Evolutionary conservation across 805 yeast species (phyloP).

Genomic region (Kuraishia capsulata): DNA sequence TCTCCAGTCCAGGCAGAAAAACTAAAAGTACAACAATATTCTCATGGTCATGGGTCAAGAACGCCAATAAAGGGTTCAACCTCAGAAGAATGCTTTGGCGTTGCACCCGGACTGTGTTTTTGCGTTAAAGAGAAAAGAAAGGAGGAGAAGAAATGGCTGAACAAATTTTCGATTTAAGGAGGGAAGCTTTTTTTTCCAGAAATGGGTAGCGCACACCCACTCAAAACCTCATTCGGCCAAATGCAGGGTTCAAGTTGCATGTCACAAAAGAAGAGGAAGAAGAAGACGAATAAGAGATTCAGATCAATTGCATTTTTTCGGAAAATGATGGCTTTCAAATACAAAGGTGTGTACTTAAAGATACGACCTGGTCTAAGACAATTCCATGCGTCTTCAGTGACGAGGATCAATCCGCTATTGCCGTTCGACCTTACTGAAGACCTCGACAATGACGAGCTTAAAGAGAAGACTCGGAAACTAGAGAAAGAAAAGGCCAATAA

Average conservation of each 20-base stretch:
- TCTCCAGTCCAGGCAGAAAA: constrained; percentile 2
- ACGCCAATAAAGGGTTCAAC: constrained; percentile 55
- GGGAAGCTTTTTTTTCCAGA: no score
- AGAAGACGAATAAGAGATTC: no score
- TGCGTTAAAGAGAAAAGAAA: constrained; percentile 41
- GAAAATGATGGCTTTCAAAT: no score
- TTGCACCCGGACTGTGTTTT: constrained; percentile 57
- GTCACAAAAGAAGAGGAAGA: no score
- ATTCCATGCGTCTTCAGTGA: constrained; percentile 5
- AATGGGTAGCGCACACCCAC: no score
- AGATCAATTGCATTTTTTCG: no score
- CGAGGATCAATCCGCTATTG: constrained; percentile 25
- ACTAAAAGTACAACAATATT: constrained; percentile 10
- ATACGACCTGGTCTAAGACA: no score
- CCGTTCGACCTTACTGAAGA: constrained; percentile 33
- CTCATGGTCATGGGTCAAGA: constrained; percentile 63
- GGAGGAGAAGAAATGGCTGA: not conserved
- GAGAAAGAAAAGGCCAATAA: constrained; percentile 18
- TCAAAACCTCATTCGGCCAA: no score
- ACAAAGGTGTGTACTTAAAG: no score
- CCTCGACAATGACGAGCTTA: constrained; percentile 35
- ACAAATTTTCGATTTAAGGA: not conserved
- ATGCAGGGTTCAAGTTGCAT: no score
- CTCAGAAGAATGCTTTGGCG: constrained; percentile 58
- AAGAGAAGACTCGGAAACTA: not conserved